Evolutionary conservation across 257 asterid species (phyloP).

Genomic region (Buddleja alternifolia): DNA sequence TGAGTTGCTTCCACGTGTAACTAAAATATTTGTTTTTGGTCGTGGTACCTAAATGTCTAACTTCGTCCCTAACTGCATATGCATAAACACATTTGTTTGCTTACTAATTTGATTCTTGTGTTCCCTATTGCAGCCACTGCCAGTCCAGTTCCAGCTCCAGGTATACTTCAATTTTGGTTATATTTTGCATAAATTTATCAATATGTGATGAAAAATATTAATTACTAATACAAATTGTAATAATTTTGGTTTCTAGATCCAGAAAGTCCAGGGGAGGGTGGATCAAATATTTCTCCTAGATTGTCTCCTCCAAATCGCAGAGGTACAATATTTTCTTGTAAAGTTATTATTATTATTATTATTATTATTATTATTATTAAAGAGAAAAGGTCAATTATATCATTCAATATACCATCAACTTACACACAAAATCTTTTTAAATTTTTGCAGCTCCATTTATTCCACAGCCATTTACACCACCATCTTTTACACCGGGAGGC

Average conservation of each 20-base stretch:
- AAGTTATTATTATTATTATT: background rate
- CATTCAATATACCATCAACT: too few species aligned
- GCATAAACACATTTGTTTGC: background rate
- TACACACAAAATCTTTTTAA: too few species aligned
- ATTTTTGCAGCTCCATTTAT: constrained; percentile 39
- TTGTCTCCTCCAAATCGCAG: constrained; percentile 34
- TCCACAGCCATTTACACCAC: constrained; percentile 46
- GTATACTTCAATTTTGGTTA: constrained; percentile 30
- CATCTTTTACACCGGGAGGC: constrained; percentile 24
- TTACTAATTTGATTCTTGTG: background rate
- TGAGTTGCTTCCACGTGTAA: too few species aligned
- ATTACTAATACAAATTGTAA: background rate
- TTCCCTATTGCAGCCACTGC: constrained; percentile 39
- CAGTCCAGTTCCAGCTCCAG: constrained; percentile 72
- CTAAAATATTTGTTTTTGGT: too few species aligned
- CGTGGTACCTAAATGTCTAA: too few species aligned
- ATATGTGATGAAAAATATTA: background rate
- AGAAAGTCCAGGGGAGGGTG: constrained; percentile 29
- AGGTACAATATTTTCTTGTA: constrained; percentile 29
- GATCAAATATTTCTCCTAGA: constrained; percentile 39
- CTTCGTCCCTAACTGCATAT: too few species aligned
- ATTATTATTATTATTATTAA: too few species aligned
- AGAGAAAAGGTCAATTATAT: too few species aligned
- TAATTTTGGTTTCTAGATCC: constrained; percentile 38
- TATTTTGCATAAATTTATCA: background rate